These are phyloP conservation scores for Naematelia aurantialba DNA, from an alignment of 768 basidiomycete species.

Conservation along the genomic window DNA sequence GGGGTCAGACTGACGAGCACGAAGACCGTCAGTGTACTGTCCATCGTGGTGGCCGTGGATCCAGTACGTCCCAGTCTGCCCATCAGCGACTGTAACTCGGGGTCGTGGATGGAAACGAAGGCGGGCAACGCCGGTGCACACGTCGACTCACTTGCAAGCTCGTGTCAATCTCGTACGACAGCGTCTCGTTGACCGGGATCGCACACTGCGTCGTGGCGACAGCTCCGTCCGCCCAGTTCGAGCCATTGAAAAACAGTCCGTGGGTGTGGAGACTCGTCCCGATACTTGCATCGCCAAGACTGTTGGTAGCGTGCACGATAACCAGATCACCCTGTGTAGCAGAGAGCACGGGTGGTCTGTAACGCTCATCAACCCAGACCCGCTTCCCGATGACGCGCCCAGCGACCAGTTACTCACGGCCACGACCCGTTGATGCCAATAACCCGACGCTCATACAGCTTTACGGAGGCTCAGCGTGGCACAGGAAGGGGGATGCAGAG, in stretches of 20 bases:
- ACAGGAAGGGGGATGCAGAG: neutral
- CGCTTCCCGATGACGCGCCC: too few species aligned
- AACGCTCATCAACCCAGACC: neutral
- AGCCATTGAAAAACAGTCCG: slow-evolving; percentile 88
- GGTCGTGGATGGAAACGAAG: too few species aligned
- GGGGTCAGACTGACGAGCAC: slow-evolving; percentile 54
- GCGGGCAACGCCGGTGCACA: slow-evolving; percentile 16
- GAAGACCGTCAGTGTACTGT: slow-evolving; percentile 88
- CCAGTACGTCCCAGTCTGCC: slow-evolving; percentile 50
- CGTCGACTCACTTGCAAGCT: slow-evolving; percentile 29
- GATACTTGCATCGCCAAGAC: slow-evolving; percentile 55
- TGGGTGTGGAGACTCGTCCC: slow-evolving; percentile 81
- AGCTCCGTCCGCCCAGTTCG: slow-evolving; percentile 87
- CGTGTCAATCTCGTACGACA: slow-evolving; percentile 68
- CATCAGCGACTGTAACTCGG: slow-evolving; percentile 42
- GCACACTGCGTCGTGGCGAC: slow-evolving; percentile 71
- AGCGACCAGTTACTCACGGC: slow-evolving; percentile 65
- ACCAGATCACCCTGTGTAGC: slow-evolving; percentile 69
- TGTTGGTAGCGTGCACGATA: slow-evolving; percentile 71
- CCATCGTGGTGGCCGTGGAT: slow-evolving; percentile 53
- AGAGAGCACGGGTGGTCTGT: slow-evolving; percentile 75
- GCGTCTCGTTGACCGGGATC: slow-evolving; percentile 67
- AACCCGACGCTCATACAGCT: slow-evolving; percentile 60
- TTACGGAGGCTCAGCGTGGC: neutral
- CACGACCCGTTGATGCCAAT: slow-evolving; percentile 88